Evolutionary conservation across 495 filamentous ascomycete species (phyloP).

Genomic region (Lophiotrema nucula): DNA sequence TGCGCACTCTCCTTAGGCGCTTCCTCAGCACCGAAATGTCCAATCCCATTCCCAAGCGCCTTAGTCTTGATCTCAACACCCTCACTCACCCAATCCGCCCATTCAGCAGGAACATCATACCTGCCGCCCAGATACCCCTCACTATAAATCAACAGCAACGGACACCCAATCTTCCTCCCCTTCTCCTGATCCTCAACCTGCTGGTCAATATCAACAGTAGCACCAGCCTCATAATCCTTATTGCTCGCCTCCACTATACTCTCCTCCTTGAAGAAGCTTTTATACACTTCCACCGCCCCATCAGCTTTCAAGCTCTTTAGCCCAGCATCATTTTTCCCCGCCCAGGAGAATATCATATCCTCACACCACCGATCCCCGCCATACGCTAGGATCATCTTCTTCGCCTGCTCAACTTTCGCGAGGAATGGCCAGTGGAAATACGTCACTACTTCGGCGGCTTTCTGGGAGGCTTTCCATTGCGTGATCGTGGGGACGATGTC

Average conservation of each 20-base stretch:
- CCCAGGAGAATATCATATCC: constrained; percentile 38
- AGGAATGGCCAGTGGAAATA: constrained; percentile 55
- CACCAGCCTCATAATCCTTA: constrained; percentile 51
- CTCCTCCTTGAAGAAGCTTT: constrained; percentile 42
- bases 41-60: constrained; percentile 44
- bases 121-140: constrained; percentile 44
- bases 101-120: constrained; percentile 48
- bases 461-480: constrained; percentile 41
- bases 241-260: constrained; percentile 43
- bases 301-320: constrained; percentile 29
- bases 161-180: constrained; percentile 46
- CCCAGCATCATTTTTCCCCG: constrained; percentile 29
- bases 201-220: constrained; percentile 43
- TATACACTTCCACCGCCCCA: constrained; percentile 43
- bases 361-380: constrained; percentile 45
- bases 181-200: constrained; percentile 48
- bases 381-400: constrained; percentile 46
- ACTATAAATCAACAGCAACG: constrained; percentile 48
- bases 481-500: constrained; percentile 52
- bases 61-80: constrained; percentile 33
- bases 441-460: constrained; percentile 33
- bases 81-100: constrained; percentile 49
- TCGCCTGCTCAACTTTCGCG: constrained; percentile 48
- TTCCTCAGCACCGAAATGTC: constrained; percentile 56
- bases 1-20: constrained; percentile 43